Base-by-base conservation (phyloP, 23 red algal genomes). In the Agarophyton chilense region DNA sequence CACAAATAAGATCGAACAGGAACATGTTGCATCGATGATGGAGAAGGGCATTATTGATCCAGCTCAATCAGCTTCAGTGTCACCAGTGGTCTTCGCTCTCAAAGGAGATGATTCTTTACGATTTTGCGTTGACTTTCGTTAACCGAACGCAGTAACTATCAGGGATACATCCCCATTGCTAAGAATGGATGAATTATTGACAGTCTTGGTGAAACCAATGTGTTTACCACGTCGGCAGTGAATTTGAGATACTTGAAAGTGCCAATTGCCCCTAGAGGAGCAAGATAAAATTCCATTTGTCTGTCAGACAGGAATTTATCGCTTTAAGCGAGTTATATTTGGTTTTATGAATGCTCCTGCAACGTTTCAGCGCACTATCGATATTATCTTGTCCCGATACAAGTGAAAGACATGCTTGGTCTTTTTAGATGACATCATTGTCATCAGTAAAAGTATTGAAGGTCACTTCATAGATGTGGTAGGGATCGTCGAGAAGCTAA, bases 111-210 rank as follows among this genome's bases (percentile, higher is more conserved):
- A 33, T 35, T 46, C 12, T 6, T 47, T 63, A 10, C 81, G 61
- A 8, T 85, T 85, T 38, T 85, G 56, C 81, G 61, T 85, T 4
- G 81, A 85, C 81, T 85, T 73, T 34, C 4, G 54, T 4, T 33
- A 70, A 18, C 35, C 72, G 39, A 61, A 85, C 55, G 61, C 81
- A 19, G 16, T 64, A 28, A 10, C 81, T 16, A n/a, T 53, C 4
- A 10, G 31, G 65, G 58, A 86, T 73, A 86, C 33, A 13, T 86
- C 73, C 29, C 82, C 33, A 25, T 47, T 73, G 56, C 60, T 25
- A 38, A 10, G 61, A 12, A 85, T 85, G 42, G 55, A 85, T 63
- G 81, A 85, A 32, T 85, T 39, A 63, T 85, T 26, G 81, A 85
- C 24, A 41, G 18, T 11, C 42, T 85, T 26, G 81, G n/a, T 34